Percentiles rank a stretch among this genome's conserved stretches.
Conservation (phyloP, 106 monocot genomes). For the Allium sativum region DNA sequence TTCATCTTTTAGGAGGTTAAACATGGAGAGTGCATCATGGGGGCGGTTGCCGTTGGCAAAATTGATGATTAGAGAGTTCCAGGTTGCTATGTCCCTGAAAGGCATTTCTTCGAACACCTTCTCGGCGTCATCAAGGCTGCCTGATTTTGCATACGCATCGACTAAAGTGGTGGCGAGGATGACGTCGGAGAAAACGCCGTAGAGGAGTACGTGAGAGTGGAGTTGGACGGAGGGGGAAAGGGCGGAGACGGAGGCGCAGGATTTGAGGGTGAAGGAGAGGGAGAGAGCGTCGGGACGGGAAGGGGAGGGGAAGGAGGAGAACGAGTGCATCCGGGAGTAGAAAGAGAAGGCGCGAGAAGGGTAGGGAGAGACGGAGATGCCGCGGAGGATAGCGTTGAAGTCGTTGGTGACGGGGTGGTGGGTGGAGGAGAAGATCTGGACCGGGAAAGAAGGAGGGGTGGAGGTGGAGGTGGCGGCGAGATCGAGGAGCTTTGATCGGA, state of each 20-base stretch:
- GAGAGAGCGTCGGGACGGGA: slow-evolving; percentile 70
- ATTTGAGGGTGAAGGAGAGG: slow-evolving; percentile 64
- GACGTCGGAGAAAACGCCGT: slow-evolving; percentile 51
- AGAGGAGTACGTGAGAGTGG: slow-evolving; percentile 38
- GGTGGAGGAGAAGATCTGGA: slow-evolving; percentile 22
- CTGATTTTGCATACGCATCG: slow-evolving; percentile 60
- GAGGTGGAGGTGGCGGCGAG: slow-evolving; percentile 34
- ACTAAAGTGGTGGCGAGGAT: slow-evolving; percentile 62
- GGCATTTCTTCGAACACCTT: slow-evolving; percentile 78
- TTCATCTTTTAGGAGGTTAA: slow-evolving; percentile 17
- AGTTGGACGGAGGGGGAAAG: slow-evolving; percentile 23
- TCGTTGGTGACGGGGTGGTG: slow-evolving; percentile 53
- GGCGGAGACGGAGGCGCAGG: slow-evolving; percentile 39
- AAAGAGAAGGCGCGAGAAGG: slow-evolving; percentile 39
- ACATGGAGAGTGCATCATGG: slow-evolving; percentile 45
- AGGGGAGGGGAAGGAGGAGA: background rate
- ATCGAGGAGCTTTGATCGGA: slow-evolving; percentile 39
- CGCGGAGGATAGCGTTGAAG: slow-evolving; percentile 66
- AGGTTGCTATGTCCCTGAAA: slow-evolving; percentile 52
- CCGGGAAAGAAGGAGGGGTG: slow-evolving; percentile 30
- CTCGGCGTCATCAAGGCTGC: slow-evolving; percentile 22
- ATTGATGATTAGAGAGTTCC: slow-evolving; percentile 67
- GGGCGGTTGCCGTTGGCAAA: slow-evolving; percentile 36
- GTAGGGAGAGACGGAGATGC: slow-evolving; percentile 21
- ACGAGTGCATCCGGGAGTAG: slow-evolving; percentile 29